These are phyloP conservation scores for Hemerocallis citrina DNA, from an alignment of 106 monocot species.

Conservation along the genomic window DNA sequence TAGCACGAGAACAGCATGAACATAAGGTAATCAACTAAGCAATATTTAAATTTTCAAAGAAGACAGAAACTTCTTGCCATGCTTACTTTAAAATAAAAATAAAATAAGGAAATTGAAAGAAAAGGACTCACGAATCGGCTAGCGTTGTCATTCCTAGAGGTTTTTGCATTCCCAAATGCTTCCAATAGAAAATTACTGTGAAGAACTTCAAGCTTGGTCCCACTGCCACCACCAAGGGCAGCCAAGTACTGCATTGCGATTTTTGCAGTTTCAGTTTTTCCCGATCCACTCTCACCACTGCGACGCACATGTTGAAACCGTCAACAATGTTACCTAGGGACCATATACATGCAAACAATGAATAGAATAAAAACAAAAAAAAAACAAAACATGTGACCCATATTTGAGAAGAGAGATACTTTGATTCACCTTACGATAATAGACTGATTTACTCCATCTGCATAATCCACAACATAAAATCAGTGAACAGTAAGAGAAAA, in stretches of 20 bases:
- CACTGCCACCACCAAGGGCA: too few species aligned
- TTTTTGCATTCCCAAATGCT: too few species aligned
- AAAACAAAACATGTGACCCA: background rate
- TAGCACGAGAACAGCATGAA: too few species aligned
- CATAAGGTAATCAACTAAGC: too few species aligned
- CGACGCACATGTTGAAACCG: slow-evolving; percentile 9
- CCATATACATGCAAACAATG: slow-evolving; percentile 3
- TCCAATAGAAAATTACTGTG: slow-evolving; percentile 58
- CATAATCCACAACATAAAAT: slow-evolving; percentile 9
- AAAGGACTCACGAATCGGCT: slow-evolving; percentile 70
- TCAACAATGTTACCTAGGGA: slow-evolving; percentile 3
- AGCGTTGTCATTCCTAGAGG: slow-evolving; percentile 77
- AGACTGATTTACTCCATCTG: slow-evolving; percentile 67
- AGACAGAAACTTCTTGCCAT: too few species aligned
- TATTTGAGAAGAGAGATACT: background rate
- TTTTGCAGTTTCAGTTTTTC: slow-evolving; percentile 85
- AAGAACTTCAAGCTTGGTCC: slow-evolving; percentile 45
- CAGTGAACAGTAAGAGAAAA: background rate
- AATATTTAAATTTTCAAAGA: too few species aligned
- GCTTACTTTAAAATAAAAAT: too few species aligned
- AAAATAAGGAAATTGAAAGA: too few species aligned
- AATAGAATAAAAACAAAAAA: background rate
- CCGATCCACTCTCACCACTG: slow-evolving; percentile 88
- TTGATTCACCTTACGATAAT: slow-evolving; percentile 62
- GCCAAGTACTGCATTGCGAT: too few species aligned